A percentile compares a stretch with the other conserved stretches of the same genome.
Evolutionary conservation across 257 asterid species (phyloP).

Genomic region (Lycium ferocissimum): DNA sequence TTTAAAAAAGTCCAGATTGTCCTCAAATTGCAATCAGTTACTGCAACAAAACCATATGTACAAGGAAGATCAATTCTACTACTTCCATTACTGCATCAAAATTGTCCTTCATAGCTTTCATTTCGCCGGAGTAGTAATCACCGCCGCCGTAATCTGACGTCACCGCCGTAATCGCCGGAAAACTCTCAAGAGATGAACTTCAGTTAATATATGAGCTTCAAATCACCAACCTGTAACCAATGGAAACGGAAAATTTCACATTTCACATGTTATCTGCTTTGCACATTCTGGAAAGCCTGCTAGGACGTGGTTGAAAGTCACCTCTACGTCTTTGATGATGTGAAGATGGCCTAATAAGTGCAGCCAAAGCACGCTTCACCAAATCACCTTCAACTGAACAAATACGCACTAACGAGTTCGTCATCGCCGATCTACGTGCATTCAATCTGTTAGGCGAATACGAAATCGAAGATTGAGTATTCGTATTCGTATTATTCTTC

Average conservation of each 20-base stretch:
- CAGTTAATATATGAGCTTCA: neutral
- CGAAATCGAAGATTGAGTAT: slow-evolving; percentile 39
- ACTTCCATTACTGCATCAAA: slow-evolving; percentile 33
- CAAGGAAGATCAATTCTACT: slow-evolving; percentile 35
- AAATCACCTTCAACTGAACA: slow-evolving; percentile 46
- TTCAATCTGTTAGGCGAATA: slow-evolving; percentile 72
- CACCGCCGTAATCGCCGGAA: slow-evolving; percentile 30
- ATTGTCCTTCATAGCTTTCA: slow-evolving; percentile 30
- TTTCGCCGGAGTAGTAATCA: slow-evolving; percentile 37
- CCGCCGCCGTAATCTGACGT: slow-evolving; percentile 36
- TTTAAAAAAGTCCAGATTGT: slow-evolving; percentile 32
- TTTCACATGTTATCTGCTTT: slow-evolving; percentile 47
- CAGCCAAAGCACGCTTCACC: slow-evolving; percentile 36
- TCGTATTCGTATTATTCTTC: slow-evolving; percentile 29
- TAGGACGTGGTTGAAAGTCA: slow-evolving; percentile 37
- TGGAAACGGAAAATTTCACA: neutral
- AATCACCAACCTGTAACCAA: slow-evolving; percentile 56
- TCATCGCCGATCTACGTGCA: slow-evolving; percentile 90
- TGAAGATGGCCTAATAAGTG: slow-evolving; percentile 36
- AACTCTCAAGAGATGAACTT: slow-evolving; percentile 21
- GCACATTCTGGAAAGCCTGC: slow-evolving; percentile 68
- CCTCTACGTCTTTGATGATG: slow-evolving; percentile 34
- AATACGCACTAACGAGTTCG: slow-evolving; percentile 83
- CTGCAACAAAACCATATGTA: slow-evolving; percentile 40
- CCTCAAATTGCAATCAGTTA: slow-evolving; percentile 40